A percentile compares a stretch with the other conserved stretches of the same genome.
Conservation (phyloP, 2,329 filamentous ascomycete species). For the Teratosphaeria pseudoeucalypti region DNA sequence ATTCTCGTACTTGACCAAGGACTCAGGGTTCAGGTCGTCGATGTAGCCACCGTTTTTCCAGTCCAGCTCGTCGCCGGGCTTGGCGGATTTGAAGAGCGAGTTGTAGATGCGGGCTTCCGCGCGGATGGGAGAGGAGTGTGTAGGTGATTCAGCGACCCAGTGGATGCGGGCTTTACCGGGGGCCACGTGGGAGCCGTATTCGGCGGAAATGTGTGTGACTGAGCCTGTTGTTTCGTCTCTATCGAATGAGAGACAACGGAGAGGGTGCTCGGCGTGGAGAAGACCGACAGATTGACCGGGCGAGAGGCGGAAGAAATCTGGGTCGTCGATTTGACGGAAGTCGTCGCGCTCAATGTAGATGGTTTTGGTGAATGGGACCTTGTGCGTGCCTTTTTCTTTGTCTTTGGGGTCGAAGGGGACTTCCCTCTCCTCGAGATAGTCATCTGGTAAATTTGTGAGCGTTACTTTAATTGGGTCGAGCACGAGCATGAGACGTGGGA, state of each 20-base stretch:
- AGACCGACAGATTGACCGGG: constrained; percentile 66
- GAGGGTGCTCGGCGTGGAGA: constrained; percentile 58
- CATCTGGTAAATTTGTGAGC: constrained; percentile 66
- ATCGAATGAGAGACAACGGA: constrained; percentile 57
- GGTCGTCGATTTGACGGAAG: constrained; percentile 59
- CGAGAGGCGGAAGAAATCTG: constrained; percentile 68
- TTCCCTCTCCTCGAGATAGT: constrained; percentile 54
- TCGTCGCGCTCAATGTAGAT: constrained; percentile 78
- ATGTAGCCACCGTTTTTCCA: constrained; percentile 67
- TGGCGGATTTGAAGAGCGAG: constrained; percentile 74
- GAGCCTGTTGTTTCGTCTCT: constrained; percentile 55
- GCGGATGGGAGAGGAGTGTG: constrained; percentile 47
- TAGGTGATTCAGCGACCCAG: constrained; percentile 67
- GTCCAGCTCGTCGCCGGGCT: constrained; percentile 57
- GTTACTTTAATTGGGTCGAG: constrained; percentile 74
- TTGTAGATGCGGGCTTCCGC: constrained; percentile 73
- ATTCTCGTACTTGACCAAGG: constrained; percentile 65
- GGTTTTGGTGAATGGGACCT: constrained; percentile 58
- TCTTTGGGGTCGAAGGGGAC: constrained; percentile 78
- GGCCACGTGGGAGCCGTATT: constrained; percentile 54
- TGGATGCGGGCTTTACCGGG: constrained; percentile 55
- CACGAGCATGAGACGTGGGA: constrained; percentile 81
- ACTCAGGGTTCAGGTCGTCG: constrained; percentile 73
- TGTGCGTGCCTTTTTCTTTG: constrained; percentile 52
- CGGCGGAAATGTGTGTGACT: constrained; percentile 56